These are phyloP conservation scores for Phytopythium cucurbitacearum DNA, from an alignment of 352 stramenopile species.

Conservation along the genomic window DNA sequence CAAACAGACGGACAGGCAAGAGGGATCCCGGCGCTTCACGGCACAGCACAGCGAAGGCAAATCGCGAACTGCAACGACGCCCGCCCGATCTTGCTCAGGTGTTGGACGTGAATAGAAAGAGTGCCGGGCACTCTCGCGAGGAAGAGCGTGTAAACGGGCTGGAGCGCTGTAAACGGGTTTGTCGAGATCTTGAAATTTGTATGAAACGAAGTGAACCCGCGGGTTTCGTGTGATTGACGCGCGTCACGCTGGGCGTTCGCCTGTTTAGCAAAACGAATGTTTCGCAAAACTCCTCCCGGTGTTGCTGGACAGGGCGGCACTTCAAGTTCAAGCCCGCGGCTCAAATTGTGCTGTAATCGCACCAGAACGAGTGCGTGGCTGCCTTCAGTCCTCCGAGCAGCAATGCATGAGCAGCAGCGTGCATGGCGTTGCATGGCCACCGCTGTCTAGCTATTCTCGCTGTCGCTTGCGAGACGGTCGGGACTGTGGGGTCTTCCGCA, in stretches of 20 bases:
- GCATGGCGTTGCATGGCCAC: no score
- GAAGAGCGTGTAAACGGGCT: neutral
- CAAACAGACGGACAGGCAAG: no score
- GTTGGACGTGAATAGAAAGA: neutral
- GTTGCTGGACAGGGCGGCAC: neutral
- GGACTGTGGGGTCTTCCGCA: no score
- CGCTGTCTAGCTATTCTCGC: no score
- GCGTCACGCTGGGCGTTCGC: slow-evolving; percentile 9
- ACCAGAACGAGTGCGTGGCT: neutral
- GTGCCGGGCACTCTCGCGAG: neutral
- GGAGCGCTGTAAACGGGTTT: neutral
- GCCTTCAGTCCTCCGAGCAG: no score
- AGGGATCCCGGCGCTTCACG: no score
- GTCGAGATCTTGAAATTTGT: neutral
- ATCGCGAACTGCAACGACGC: slow-evolving; percentile 2
- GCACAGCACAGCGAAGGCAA: neutral
- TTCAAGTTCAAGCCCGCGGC: slow-evolving; percentile 8
- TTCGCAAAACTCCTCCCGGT: neutral
- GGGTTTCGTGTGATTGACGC: slow-evolving; percentile 6
- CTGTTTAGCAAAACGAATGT: slow-evolving; percentile 10
- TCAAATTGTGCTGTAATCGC: neutral
- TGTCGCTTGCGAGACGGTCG: no score
- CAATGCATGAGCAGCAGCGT: no score
- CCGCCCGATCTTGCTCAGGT: neutral
- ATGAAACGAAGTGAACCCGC: neutral